A percentile compares a stretch with the other conserved stretches of the same genome.
Evolutionary conservation across 2,329 filamentous ascomycete genomes (phyloP).

Genomic region (Alternaria ventricosa): DNA sequence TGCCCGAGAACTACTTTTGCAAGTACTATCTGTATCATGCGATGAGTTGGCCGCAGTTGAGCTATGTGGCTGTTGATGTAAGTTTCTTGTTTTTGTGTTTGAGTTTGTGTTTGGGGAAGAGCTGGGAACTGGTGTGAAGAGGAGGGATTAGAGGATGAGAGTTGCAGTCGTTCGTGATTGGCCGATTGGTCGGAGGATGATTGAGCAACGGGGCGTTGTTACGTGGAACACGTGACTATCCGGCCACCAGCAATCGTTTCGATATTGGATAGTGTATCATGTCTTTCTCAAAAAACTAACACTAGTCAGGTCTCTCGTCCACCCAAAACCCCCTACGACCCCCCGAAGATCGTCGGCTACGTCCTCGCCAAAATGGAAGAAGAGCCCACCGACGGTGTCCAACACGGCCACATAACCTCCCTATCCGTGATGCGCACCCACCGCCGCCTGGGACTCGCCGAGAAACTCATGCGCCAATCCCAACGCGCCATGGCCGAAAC

Average conservation of each 20-base stretch:
- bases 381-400: conserved; percentile 87
- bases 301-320: conserved; percentile 70
- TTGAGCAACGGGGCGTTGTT: not conserved
- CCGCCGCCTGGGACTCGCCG: conserved; percentile 85
- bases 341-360: conserved; percentile 97
- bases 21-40: conserved; percentile 99
- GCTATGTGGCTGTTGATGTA: conserved; percentile 90
- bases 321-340: conserved; percentile 78
- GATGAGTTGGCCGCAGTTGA: conserved; percentile 95
- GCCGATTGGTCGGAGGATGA: too few species aligned
- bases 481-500: conserved; percentile 97
- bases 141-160: not conserved
- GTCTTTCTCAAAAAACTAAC: not conserved
- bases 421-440: conserved; percentile 97
- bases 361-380: conserved; percentile 99
- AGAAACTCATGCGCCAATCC: conserved; percentile 96
- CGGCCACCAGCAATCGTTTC: too few species aligned
- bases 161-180: too few species aligned
- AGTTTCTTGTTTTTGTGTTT: conserved; percentile 25
- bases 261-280: too few species aligned
- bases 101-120: not conserved
- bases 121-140: not conserved
- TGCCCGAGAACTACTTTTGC: conserved; percentile 99
- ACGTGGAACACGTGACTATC: not conserved
- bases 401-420: conserved; percentile 95